Conservation (phyloP, 2,329 filamentous ascomycete species). For the Sarocladium strictum region DNA sequence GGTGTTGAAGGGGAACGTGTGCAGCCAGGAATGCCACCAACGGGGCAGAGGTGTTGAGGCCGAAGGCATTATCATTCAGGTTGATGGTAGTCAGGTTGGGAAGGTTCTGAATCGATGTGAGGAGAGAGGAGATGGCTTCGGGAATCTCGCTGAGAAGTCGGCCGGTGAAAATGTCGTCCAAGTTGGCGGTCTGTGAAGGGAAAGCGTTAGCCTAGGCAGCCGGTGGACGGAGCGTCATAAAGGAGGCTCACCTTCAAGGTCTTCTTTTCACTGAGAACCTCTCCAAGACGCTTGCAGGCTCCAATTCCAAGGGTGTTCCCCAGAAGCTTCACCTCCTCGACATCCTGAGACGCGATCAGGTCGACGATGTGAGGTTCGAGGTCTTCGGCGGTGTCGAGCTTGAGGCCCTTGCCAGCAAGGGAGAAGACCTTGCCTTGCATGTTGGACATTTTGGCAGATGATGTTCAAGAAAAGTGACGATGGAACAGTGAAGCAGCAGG, state of each 20-base stretch:
- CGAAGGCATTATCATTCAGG: conserved; percentile 96
- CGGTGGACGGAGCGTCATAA: not conserved
- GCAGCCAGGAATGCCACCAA: conserved; percentile 85
- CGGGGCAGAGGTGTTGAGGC: conserved; percentile 88
- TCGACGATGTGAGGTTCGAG: conserved; percentile 76
- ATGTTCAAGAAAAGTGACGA: conserved; percentile 9
- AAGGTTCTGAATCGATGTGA: conserved; percentile 80
- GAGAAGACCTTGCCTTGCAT: conserved; percentile 64
- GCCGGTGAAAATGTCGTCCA: conserved; percentile 96
- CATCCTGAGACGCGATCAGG: conserved; percentile 63
- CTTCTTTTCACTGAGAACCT: conserved; percentile 79
- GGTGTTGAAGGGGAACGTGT: conserved; percentile 85
- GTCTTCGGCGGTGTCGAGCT: conserved; percentile 84
- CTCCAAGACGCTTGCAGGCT: conserved; percentile 78
- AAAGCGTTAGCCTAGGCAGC: not conserved
- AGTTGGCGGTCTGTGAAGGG: conserved; percentile 61
- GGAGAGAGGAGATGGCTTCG: conserved; percentile 75
- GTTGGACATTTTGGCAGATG: not conserved
- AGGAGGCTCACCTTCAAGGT: conserved; percentile 57
- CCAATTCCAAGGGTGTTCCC: conserved; percentile 92
- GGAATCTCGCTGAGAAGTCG: conserved; percentile 92
- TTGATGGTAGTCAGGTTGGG: conserved; percentile 86
- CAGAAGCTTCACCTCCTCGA: conserved; percentile 79
- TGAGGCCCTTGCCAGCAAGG: conserved; percentile 84
- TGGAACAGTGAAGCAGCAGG: conserved; percentile 17